Percentiles rank a stretch among this genome's conserved stretches.
Conservation (phyloP, 1,284 basidiomycete species). For the Lignosus rhinocerotis region DNA sequence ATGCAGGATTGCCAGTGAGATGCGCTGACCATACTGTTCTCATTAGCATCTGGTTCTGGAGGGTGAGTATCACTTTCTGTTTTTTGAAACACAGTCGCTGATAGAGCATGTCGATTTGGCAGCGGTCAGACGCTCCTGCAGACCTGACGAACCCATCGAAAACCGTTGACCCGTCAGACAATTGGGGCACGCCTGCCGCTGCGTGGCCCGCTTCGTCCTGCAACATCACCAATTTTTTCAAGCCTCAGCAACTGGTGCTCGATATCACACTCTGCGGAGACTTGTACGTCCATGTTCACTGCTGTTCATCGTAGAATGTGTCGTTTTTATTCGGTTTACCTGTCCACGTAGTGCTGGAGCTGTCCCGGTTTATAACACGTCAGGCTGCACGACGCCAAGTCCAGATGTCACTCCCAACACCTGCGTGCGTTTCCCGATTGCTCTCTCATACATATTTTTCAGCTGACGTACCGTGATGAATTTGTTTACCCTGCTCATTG, state of each 20-base stretch:
- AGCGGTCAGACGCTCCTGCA: conserved; percentile 45
- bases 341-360: conserved; percentile 46
- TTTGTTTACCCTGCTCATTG: no score
- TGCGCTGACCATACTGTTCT: not conserved
- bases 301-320: not conserved
- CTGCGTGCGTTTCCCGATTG: conserved; percentile 32
- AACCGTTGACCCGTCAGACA: conserved; percentile 45
- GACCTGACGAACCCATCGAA: conserved; percentile 37
- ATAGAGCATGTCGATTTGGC: conserved; percentile 10
- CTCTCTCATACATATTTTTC: not conserved
- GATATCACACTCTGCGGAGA: conserved; percentile 61
- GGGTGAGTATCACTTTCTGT: conserved; percentile 44
- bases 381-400: conserved; percentile 38
- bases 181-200: conserved; percentile 56
- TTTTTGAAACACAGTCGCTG: not conserved
- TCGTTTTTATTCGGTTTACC: not conserved
- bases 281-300: conserved; percentile 37
- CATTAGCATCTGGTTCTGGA: conserved; percentile 73
- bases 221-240: conserved; percentile 50
- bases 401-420: conserved; percentile 13
- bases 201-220: conserved; percentile 45
- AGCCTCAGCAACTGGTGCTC: conserved; percentile 53
- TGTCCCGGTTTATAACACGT: conserved; percentile 40
- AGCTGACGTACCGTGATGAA: not conserved
- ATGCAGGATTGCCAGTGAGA: no score